Evolutionary conservation across 2,329 filamentous ascomycete genomes (phyloP).

Genomic region (Emmonsiellopsis sp.): DNA sequence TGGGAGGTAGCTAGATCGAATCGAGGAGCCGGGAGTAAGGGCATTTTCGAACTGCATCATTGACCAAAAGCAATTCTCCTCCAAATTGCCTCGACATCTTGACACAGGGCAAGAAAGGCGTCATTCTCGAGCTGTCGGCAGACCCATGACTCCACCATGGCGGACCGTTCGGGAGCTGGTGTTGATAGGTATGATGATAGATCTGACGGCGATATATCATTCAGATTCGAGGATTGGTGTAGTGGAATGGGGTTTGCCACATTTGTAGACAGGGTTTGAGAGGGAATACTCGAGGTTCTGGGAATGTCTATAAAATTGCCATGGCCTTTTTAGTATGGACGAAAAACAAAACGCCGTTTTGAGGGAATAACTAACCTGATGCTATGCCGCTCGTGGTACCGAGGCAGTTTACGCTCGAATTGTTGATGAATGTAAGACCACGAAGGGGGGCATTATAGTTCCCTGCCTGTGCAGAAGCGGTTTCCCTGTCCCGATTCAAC

Average conservation of each 20-base stretch:
- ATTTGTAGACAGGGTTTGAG: background rate
- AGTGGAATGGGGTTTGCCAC: background rate
- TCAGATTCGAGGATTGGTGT: background rate
- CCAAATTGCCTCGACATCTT: constrained; percentile 34
- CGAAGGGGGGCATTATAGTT: no score
- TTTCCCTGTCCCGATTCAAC: no score
- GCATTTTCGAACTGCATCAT: constrained; percentile 1
- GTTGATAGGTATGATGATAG: constrained; percentile 23
- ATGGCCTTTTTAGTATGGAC: no score
- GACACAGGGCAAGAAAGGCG: constrained; percentile 29
- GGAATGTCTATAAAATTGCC: no score
- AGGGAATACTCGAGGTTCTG: background rate
- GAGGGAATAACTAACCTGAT: no score
- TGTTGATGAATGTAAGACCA: no score
- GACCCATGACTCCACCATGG: constrained; percentile 31
- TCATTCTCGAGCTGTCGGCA: constrained; percentile 34
- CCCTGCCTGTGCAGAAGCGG: no score
- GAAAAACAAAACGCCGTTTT: no score
- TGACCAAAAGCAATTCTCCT: constrained; percentile 30
- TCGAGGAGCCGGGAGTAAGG: background rate
- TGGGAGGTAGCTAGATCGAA: no score
- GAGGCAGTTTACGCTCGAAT: no score
- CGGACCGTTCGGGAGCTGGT: constrained; percentile 24
- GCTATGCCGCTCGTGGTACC: no score
- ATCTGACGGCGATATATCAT: constrained; percentile 13